phyloP scores from a whole-genome alignment of 805 yeast species.

The Candida pseudofarinosa region DNA sequence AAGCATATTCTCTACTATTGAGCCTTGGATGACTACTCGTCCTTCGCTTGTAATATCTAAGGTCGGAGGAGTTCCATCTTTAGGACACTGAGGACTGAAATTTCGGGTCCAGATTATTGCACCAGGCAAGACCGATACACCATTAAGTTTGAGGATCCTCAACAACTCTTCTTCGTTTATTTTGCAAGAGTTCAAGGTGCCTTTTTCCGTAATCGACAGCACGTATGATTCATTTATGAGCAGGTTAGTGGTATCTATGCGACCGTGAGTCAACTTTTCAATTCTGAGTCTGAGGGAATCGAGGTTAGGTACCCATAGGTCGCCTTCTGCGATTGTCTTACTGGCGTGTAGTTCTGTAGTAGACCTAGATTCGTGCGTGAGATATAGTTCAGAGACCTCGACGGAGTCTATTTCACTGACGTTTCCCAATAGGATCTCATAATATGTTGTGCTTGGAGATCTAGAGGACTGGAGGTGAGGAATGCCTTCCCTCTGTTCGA shows the following conservation, averaged over 20 bases:
- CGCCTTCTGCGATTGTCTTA: slow-evolving; percentile 16
- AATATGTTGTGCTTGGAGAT: slow-evolving; percentile 18
- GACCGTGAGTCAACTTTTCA: slow-evolving; percentile 41
- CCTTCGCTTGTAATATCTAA: slow-evolving; percentile 18
- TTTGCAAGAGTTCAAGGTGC: slow-evolving; percentile 1
- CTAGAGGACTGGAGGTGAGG: slow-evolving; percentile 30
- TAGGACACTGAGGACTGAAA: slow-evolving; percentile 11
- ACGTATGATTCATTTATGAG: slow-evolving; percentile 22
- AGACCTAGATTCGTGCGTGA: background rate
- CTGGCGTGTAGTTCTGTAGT: slow-evolving; percentile 9
- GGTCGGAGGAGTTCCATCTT: slow-evolving; percentile 6
- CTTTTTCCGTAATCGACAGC: background rate
- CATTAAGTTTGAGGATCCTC: slow-evolving; percentile 31
- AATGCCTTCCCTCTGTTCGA: slow-evolving; percentile 18
- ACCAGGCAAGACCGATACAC: slow-evolving; percentile 20
- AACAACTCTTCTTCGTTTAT: slow-evolving; percentile 12
- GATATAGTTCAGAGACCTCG: slow-evolving; percentile 19
- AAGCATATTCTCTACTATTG: slow-evolving; percentile 27
- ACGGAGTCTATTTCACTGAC: slow-evolving; percentile 17
- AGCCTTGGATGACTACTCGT: slow-evolving; percentile 22
- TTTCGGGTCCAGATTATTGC: slow-evolving; percentile 28
- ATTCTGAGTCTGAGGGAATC: slow-evolving; percentile 41
- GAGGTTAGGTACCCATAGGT: slow-evolving; percentile 38
- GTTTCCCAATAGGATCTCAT: slow-evolving; percentile 29
- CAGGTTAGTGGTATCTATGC: slow-evolving; percentile 37